Evolutionary conservation across 495 filamentous ascomycete genomes (phyloP).

Genomic region (Schizothecium vesticola): DNA sequence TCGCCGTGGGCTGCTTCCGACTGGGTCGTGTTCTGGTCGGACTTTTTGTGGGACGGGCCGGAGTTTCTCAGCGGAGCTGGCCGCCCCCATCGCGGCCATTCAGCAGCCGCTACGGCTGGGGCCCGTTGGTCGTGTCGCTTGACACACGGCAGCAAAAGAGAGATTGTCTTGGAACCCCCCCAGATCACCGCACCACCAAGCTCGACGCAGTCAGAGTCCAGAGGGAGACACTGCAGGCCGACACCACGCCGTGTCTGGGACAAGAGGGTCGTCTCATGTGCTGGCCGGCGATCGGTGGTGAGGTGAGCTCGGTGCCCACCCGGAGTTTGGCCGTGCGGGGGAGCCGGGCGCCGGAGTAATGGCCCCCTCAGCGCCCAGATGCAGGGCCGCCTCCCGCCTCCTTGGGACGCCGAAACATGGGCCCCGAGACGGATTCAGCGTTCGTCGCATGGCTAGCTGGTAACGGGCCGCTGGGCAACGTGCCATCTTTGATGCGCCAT

Average conservation of each 20-base stretch:
- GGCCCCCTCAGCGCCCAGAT: neutral
- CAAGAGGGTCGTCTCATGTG: neutral
- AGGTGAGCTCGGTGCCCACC: neutral
- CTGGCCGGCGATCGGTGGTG: neutral
- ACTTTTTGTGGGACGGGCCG: conserved; percentile 15
- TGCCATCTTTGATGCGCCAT: neutral
- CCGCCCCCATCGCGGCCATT: neutral
- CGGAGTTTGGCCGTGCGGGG: neutral
- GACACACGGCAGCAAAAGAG: neutral
- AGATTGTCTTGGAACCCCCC: neutral
- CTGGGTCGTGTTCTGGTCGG: neutral
- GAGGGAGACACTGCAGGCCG: neutral
- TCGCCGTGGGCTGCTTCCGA: neutral
- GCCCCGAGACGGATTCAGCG: neutral
- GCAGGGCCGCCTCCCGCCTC: neutral
- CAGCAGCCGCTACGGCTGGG: neutral
- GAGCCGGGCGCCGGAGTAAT: neutral
- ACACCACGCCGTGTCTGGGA: neutral
- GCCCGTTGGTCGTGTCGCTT: neutral
- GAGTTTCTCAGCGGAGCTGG: conserved; percentile 16
- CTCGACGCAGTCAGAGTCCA: neutral
- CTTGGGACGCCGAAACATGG: neutral
- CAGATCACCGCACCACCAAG: neutral
- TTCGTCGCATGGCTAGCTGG: neutral
- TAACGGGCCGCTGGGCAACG: neutral